phyloP scores from a whole-genome alignment of 768 basidiomycete genomes.

The Russula ochroleuca region DNA sequence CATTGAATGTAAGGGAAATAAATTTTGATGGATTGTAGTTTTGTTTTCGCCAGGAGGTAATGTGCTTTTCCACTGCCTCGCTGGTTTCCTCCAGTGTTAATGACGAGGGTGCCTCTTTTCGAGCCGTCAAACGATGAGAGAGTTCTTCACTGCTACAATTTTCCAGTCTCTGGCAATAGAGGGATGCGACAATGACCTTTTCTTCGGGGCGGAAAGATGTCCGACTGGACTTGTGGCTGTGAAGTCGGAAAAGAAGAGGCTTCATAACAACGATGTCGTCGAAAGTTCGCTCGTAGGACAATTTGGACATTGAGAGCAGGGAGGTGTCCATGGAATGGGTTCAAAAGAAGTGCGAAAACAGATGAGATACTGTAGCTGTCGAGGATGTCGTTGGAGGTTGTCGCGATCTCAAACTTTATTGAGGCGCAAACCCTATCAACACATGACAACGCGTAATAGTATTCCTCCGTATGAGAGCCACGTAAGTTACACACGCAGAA shows the following conservation, averaged over 20 bases:
- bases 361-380: not conserved
- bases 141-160: not conserved
- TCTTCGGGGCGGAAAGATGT: not conserved
- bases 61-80: not conserved
- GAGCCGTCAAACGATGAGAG: not conserved
- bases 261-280: not conserved
- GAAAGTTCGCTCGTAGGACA: not conserved
- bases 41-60: not conserved
- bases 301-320: not conserved
- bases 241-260: not conserved
- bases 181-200: not conserved
- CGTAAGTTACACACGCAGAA: too few species aligned
- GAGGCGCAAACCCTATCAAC: too few species aligned
- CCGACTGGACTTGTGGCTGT: not conserved
- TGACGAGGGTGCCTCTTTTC: not conserved
- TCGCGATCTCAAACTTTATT: not conserved
- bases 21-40: not conserved
- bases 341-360: not conserved
- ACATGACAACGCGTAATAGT: too few species aligned
- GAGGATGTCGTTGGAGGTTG: too few species aligned
- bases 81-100: not conserved
- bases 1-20: not conserved
- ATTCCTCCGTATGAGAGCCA: too few species aligned
- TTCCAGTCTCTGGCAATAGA: not conserved
- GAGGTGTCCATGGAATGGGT: not conserved